A percentile compares a stretch with the other conserved stretches of the same genome.
These are phyloP conservation scores for Mycosarcoma mackinlayi DNA, from an alignment of 1,284 basidiomycete genomes.

Conservation along the genomic window DNA sequence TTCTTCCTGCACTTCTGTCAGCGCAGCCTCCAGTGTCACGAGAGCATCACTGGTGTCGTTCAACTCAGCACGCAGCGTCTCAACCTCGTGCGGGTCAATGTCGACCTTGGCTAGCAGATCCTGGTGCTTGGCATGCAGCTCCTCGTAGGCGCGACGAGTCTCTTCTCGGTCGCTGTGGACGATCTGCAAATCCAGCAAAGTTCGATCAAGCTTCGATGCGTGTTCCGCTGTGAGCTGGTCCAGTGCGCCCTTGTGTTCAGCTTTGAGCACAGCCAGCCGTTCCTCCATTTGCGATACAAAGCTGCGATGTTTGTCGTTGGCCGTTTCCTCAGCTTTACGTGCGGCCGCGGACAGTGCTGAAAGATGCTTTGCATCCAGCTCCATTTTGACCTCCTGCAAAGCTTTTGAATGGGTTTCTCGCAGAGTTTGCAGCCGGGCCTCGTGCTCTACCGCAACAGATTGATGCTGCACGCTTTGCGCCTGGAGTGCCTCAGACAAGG, in stretches of 20 bases:
- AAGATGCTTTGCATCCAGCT: slow-evolving; percentile 48
- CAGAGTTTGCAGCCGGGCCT: slow-evolving; percentile 13
- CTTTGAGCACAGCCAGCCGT: slow-evolving; percentile 13
- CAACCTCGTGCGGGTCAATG: slow-evolving; percentile 72
- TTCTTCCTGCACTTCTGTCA: slow-evolving; percentile 68
- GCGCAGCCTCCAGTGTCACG: slow-evolving; percentile 66
- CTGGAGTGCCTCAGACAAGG: slow-evolving; percentile 28
- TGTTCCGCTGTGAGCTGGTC: slow-evolving; percentile 28
- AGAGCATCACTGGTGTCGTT: slow-evolving; percentile 68
- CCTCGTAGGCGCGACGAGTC: slow-evolving; percentile 43
- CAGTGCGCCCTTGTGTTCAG: slow-evolving; percentile 18
- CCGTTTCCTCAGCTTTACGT: slow-evolving; percentile 23
- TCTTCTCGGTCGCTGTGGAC: slow-evolving; percentile 33
- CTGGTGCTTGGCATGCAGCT: slow-evolving; percentile 45
- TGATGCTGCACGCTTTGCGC: slow-evolving; percentile 34
- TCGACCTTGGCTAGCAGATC: slow-evolving; percentile 40
- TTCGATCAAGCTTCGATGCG: slow-evolving; percentile 35
- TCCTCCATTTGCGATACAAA: slow-evolving; percentile 10
- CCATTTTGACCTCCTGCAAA: slow-evolving; percentile 19
- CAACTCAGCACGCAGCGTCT: slow-evolving; percentile 74
- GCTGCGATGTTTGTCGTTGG: slow-evolving; percentile 14
- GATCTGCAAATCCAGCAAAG: slow-evolving; percentile 37
- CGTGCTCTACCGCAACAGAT: slow-evolving; percentile 20
- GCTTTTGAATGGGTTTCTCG: slow-evolving; percentile 19
- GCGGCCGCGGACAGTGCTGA: slow-evolving; percentile 27